These are phyloP conservation scores for Diaporthe vexans DNA, from an alignment of 2,329 filamentous ascomycete genomes.

Conservation along the genomic window DNA sequence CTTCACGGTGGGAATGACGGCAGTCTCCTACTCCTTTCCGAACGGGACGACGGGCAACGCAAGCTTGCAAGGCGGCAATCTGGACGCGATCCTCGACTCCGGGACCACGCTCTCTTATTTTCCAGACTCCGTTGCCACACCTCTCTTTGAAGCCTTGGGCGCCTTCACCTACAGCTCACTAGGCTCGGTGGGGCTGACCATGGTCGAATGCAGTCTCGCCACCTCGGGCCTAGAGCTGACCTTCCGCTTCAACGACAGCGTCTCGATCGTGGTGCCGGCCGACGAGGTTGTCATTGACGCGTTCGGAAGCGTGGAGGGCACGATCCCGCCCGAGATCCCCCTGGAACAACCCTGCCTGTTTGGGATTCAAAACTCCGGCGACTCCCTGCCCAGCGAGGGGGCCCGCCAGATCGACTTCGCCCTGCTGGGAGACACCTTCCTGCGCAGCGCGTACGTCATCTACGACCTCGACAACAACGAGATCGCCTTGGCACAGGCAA, in stretches of 20 bases:
- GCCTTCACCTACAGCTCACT: constrained; percentile 54
- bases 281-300: constrained; percentile 58
- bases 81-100: constrained; percentile 75
- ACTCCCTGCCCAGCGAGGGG: constrained; percentile 20
- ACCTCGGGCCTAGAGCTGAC: constrained; percentile 52
- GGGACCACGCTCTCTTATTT: constrained; percentile 76
- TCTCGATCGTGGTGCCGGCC: constrained; percentile 49
- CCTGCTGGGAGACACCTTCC: constrained; percentile 62
- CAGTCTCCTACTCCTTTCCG: constrained; percentile 56
- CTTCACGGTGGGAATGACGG: constrained; percentile 56
- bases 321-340: constrained; percentile 50
- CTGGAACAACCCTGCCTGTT: constrained; percentile 66
- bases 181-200: constrained; percentile 53
- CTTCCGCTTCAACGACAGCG: constrained; percentile 57
- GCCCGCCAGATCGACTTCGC: constrained; percentile 44
- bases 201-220: constrained; percentile 58
- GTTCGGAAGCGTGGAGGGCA: constrained; percentile 46
- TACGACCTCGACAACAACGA: constrained; percentile 66
- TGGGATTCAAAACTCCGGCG: constrained; percentile 62
- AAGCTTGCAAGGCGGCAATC: constrained; percentile 48
- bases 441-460: constrained; percentile 66
- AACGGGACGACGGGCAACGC: constrained; percentile 52
- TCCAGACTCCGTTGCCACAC: constrained; percentile 62
- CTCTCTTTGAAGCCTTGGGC: constrained; percentile 55
- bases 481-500: constrained; percentile 67